phyloP scores from a whole-genome alignment of 2,329 filamentous ascomycete species.

The Fusarium protoensiforme region DNA sequence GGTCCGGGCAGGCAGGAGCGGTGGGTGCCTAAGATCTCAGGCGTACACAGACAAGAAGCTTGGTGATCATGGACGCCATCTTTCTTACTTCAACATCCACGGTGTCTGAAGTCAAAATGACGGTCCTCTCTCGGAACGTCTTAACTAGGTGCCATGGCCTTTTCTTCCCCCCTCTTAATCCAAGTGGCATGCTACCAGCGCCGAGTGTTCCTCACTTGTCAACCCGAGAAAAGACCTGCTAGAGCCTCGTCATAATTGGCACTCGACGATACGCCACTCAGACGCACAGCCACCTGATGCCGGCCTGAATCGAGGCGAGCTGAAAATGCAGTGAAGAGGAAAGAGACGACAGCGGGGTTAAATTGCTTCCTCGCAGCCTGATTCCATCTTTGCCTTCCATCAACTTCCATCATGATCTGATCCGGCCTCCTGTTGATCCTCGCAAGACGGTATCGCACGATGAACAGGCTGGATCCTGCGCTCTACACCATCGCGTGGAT shows the following conservation, averaged over 20 bases:
- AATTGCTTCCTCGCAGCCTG: neutral
- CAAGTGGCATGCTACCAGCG: too few relatives aligned
- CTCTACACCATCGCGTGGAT: slow-evolving; percentile 52
- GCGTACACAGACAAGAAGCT: too few relatives aligned
- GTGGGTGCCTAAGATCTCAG: too few relatives aligned
- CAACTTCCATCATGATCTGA: neutral
- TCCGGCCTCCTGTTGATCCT: neutral
- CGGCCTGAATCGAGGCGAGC: neutral
- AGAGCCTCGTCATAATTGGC: neutral
- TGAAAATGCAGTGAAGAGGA: neutral
- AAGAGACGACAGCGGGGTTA: neutral
- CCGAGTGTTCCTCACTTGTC: too few relatives aligned
- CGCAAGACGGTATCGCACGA: neutral
- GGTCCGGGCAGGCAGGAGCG: too few relatives aligned
- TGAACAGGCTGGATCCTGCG: slow-evolving; percentile 17
- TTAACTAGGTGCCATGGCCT: too few relatives aligned
- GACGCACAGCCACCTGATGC: neutral
- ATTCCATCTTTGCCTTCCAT: neutral
- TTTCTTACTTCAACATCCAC: too few relatives aligned
- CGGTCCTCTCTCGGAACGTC: too few relatives aligned
- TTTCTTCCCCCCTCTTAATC: too few relatives aligned
- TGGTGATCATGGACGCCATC: too few relatives aligned
- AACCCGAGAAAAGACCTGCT: too few relatives aligned
- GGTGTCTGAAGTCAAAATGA: too few relatives aligned
- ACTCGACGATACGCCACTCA: neutral